phyloP scores from a whole-genome alignment of 148 eudicot species.

The Amaranthus cruentus region DNA sequence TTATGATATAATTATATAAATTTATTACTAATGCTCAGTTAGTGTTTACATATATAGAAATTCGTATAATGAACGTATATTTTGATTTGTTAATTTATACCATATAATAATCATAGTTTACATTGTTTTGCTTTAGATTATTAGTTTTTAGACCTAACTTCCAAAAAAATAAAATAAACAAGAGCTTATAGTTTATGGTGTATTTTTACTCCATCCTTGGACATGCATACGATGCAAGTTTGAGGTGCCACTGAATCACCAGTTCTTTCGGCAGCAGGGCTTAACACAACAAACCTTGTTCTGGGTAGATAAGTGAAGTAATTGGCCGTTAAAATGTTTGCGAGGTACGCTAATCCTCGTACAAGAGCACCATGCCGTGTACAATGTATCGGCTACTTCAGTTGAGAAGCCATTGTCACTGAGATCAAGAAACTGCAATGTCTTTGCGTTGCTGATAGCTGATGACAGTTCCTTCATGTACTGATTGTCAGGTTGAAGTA shows the following conservation, averaged over 20 bases:
- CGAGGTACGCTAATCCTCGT: slow-evolving; percentile 38
- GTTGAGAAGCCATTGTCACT: slow-evolving; percentile 64
- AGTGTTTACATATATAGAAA: too few relatives aligned
- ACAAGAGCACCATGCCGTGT: slow-evolving; percentile 52
- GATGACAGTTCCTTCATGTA: slow-evolving; percentile 38
- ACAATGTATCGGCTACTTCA: slow-evolving; percentile 42
- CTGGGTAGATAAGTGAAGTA: slow-evolving; percentile 53
- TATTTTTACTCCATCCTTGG: too few relatives aligned
- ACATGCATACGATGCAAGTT: not conserved
- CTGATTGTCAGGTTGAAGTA: slow-evolving; percentile 18
- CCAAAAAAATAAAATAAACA: not conserved
- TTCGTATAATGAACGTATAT: too few relatives aligned
- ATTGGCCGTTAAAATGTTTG: slow-evolving; percentile 42
- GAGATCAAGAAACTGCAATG: slow-evolving; percentile 63
- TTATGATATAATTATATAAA: too few relatives aligned
- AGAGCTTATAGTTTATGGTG: too few relatives aligned
- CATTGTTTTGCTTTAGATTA: too few relatives aligned
- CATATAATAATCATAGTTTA: too few relatives aligned
- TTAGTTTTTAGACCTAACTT: not conserved
- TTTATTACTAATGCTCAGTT: too few relatives aligned
- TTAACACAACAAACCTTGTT: slow-evolving; percentile 57
- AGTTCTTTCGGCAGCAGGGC: slow-evolving; percentile 71
- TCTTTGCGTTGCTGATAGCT: slow-evolving; percentile 50
- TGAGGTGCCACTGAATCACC: slow-evolving; percentile 5
- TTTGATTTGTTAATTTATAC: too few relatives aligned